Base-by-base conservation (phyloP, 495 filamentous ascomycete genomes). In the Zalerion maritima region DNA sequence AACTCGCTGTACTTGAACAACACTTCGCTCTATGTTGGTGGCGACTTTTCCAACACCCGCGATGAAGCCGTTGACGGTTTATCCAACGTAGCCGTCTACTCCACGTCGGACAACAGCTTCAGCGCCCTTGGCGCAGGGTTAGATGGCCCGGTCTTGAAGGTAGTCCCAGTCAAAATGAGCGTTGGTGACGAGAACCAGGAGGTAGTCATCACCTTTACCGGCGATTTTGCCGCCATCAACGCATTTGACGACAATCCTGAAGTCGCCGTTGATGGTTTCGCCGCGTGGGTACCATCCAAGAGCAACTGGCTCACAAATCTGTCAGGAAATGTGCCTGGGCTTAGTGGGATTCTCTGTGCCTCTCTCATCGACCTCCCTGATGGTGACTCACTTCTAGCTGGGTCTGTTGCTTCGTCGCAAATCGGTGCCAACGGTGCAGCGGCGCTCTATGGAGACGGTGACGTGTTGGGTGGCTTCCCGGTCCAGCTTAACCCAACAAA, bases 271-370 rank as follows among this genome's bases (percentile, higher is more conserved):
- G 46, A 67, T 27, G 82, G 85, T 1, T 86, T 96, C 45, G 89
- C 80, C 17, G 59, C 94, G 14, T 99, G 89, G 89, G 78, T 96
- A n/a, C 83, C 84, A 13, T 89, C 85, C 4, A 67, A 64, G 27
- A 68, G 71, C 22, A 83, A 91, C 45, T 99, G 89, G 89, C 56
- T 96, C 14, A 72, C 82, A 49, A 87, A 84, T 39, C 57, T 96
- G 22, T 57, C 81, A 25, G 48, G 71, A 22, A 54, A 65, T n/a
- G 61, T 71, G 26, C 68, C 78, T 34, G 55, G 67, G 10, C 68
- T 89, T 37, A 53, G 59, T 31, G 89, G 89, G 11, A 47, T 75
- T 22, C 60, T 99, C 20, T 76, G 73, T 3, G 65, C 81, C 7
- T 65, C 68, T 16, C 36, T 59, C 7, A 62, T 76, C 18, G 57